phyloP scores from a whole-genome alignment of 2,329 filamentous ascomycete species.

The Colletotrichum sp. region DNA sequence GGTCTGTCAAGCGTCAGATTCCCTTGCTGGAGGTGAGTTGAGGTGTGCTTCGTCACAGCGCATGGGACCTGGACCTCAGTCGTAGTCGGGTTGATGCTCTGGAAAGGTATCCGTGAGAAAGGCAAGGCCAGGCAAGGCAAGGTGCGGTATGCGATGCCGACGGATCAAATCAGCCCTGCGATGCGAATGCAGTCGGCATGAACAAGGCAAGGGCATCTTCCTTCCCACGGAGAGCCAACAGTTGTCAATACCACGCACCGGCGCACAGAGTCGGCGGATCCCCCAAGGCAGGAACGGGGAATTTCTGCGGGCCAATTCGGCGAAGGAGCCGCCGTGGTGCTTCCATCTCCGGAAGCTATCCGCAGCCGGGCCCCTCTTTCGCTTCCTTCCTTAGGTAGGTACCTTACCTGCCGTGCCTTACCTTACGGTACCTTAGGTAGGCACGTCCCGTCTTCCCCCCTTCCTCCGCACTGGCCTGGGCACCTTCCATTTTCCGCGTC shows the following conservation, averaged over 20 bases:
- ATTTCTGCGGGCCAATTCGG: not conserved
- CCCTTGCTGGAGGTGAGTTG: not conserved
- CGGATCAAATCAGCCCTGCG: not conserved
- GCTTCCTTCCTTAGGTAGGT: not conserved
- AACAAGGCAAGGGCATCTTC: not conserved
- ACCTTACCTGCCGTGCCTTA: not conserved
- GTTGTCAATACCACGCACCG: not conserved
- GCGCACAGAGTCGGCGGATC: not conserved
- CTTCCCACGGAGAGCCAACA: not conserved
- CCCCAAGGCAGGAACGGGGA: not conserved
- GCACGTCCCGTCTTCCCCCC: not conserved
- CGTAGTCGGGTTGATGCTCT: not conserved
- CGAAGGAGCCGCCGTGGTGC: not conserved
- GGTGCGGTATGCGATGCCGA: not conserved
- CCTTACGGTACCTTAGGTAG: not conserved
- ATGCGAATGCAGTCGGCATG: not conserved
- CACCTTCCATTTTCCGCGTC: not conserved
- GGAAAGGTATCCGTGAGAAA: not conserved
- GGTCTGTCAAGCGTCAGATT: not conserved
- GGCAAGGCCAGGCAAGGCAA: not conserved
- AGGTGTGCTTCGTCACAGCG: not conserved
- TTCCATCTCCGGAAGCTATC: not conserved
- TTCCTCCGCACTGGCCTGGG: not conserved
- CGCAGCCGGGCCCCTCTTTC: not conserved
- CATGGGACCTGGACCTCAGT: not conserved